Evolutionary conservation across 2,329 filamentous ascomycete genomes (phyloP), one percentile per base, ranked within the genome.

Genomic region (Bipolaris sorokiniana): DNA sequence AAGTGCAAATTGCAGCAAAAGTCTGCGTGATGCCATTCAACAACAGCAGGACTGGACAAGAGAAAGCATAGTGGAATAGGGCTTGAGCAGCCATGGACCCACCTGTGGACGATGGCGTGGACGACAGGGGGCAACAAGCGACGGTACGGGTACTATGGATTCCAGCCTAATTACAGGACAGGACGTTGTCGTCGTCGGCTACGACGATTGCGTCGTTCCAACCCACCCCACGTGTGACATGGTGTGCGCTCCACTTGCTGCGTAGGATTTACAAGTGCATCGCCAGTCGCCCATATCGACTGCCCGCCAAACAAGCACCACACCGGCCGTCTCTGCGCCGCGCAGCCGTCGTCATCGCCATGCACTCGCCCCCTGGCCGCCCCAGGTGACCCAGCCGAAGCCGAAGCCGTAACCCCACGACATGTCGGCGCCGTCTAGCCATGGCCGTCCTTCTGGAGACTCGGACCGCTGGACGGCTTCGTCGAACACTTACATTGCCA

Each of bases 351-450:
- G 49, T 42, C 40, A 58, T 61, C 58, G 68, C 68, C 58, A 74
- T 74, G 70, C 65, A 61, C 58, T 64, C 48, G n/a, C 44, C 58
- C 57, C 67, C 59, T 63, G 63, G 55, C 55, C 64, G 52, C 52
- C 56, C 51, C 48, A 67, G 66, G 68, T 70, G 67, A 66, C 58
- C 56, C 47, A 54, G 62, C 55, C 61, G 51, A 49, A 56, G 64
- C 55, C 61, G 51, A 42, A 57, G 44, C 56, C 59, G 53, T 38
- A 58, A 45, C 45, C 56, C 26, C 59, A 49, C 50, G 51, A 66
- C 38, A 76, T 76, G 73, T 71, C 72, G 47, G 62, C 58, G 7
- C 69, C 71, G 55, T 69, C 73, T 33, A 76, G 70, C 64, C 64
- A 73, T 45, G 68, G 70, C 56, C 73, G 68, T 49, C 70, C 58